Evolutionary conservation across 495 filamentous ascomycete species (phyloP), one percentile per base, ranked within the genome.

Genomic region (Gamarada debralockiae): DNA sequence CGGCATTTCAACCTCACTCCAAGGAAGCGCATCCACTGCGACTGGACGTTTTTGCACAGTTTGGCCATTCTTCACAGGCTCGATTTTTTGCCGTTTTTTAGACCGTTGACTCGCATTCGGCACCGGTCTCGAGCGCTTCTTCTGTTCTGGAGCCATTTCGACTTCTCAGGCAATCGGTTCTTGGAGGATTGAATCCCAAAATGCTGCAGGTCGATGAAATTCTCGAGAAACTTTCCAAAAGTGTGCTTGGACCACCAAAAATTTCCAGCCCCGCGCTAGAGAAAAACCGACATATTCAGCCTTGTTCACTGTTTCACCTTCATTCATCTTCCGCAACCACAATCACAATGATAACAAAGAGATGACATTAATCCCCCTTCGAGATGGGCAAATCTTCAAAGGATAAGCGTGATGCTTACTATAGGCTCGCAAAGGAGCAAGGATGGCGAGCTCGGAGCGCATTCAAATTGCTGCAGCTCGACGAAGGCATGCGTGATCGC

Each of bases 301-400:
- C 53, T 57, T 38, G 58, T 20, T 18, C 48, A 22, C 17, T 42
- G 14, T 15, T n/a, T n/a, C n/a, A n/a, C n/a, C n/a, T n/a, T n/a
- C n/a, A n/a, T n/a, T n/a, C 38, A 34, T 37, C 20, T 1, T 21
- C 48, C 18, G 48, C 27, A 12, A 45, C 8, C 21, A 34, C 15
- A 37, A 50, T 2, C 17, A 25, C 20, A 1, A 48, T 48, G 34
- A 15, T 17, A 38, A 8, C 45, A 20, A 12, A 8, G 17, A 23
- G n/a, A 27, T 44, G 27, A 42, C 42, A 29, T 6, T 23, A 41
- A 48, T 24, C 14, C 7, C 12, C 25, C 13, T 8, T 55, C 27
- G 27, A 24, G n/a, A 98, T 98, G 93, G 93, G 93, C 2, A 97
- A 97, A 67, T 96, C 93, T 0, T 96, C 92, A 31, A 98, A 98